A percentile compares a stretch with the other conserved stretches of the same genome.
phyloP scores from a whole-genome alignment of 768 basidiomycete species.

The Clathrus columnatus region DNA sequence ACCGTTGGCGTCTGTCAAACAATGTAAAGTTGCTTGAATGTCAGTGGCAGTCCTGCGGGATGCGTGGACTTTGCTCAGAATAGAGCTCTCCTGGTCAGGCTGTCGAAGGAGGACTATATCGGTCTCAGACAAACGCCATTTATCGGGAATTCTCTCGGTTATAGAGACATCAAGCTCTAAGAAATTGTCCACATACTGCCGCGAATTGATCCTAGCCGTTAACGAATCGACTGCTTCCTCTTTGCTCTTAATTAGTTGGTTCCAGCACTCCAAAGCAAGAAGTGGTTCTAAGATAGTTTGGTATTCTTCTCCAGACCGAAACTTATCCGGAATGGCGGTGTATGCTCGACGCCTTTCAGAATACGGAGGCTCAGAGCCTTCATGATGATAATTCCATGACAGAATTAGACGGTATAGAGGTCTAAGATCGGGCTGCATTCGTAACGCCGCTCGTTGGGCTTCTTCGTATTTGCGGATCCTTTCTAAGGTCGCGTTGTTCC shows the following conservation, averaged over 20 bases:
- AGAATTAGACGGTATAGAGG: conserved; percentile 69
- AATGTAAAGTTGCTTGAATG: conserved; percentile 53
- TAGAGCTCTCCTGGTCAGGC: conserved; percentile 38
- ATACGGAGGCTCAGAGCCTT: conserved; percentile 50
- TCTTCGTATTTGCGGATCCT: conserved; percentile 50
- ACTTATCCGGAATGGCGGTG: conserved; percentile 52
- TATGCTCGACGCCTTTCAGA: conserved; percentile 25
- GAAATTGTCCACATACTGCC: conserved; percentile 73
- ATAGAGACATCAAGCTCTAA: conserved; percentile 69
- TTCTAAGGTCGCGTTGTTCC: conserved; percentile 37
- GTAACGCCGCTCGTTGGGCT: conserved; percentile 50
- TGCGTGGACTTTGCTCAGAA: conserved; percentile 65
- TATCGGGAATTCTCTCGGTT: conserved; percentile 46
- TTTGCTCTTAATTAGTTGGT: conserved; percentile 72
- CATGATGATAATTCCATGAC: conserved; percentile 79
- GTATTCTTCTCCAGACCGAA: conserved; percentile 60
- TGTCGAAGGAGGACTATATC: conserved; percentile 78
- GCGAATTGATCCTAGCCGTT: conserved; percentile 55
- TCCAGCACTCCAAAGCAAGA: conserved; percentile 84
- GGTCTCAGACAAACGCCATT: conserved; percentile 67
- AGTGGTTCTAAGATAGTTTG: conserved; percentile 73
- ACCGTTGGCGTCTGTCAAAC: conserved; percentile 30
- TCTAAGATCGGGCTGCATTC: conserved; percentile 77
- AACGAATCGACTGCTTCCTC: conserved; percentile 49
- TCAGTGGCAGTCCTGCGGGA: conserved; percentile 36